These are phyloP conservation scores for Suillus alpinus DNA, from an alignment of 768 basidiomycete genomes.

Conservation along the genomic window DNA sequence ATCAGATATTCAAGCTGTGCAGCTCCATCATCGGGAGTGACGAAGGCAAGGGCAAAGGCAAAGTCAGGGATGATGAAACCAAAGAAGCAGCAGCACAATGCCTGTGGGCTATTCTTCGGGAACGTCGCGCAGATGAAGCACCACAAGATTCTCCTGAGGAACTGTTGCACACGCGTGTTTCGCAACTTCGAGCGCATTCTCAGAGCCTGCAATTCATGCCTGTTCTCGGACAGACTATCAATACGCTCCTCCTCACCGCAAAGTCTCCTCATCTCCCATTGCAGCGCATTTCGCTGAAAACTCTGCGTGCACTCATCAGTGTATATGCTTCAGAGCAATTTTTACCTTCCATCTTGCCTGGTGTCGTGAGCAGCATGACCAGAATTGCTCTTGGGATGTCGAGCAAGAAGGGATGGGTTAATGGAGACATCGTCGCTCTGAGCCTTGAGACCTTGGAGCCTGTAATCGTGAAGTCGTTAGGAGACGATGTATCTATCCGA, in stretches of 20 bases:
- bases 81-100: slow-evolving; percentile 72
- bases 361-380: slow-evolving; percentile 73
- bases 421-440: slow-evolving; percentile 61
- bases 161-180: slow-evolving; percentile 29
- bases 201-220: slow-evolving; percentile 58
- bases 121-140: slow-evolving; percentile 43
- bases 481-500: slow-evolving; percentile 62
- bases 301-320: slow-evolving; percentile 51
- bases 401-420: slow-evolving; percentile 63
- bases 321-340: slow-evolving; percentile 50
- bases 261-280: slow-evolving; percentile 57
- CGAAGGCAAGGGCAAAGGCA: slow-evolving; percentile 66
- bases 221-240: slow-evolving; percentile 79
- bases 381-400: slow-evolving; percentile 62
- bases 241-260: slow-evolving; percentile 61
- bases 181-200: slow-evolving; percentile 38
- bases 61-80: slow-evolving; percentile 76
- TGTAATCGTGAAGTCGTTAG: slow-evolving; percentile 55
- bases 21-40: slow-evolving; percentile 63
- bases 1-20: slow-evolving; percentile 80
- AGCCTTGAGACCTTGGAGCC: slow-evolving; percentile 57
- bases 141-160: slow-evolving; percentile 24
- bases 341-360: slow-evolving; percentile 74
- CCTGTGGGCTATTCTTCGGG: slow-evolving; percentile 59
- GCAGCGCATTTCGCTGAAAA: slow-evolving; percentile 60